phyloP scores from a whole-genome alignment of 305 asterid species.

The Fraxinus paxiana region DNA sequence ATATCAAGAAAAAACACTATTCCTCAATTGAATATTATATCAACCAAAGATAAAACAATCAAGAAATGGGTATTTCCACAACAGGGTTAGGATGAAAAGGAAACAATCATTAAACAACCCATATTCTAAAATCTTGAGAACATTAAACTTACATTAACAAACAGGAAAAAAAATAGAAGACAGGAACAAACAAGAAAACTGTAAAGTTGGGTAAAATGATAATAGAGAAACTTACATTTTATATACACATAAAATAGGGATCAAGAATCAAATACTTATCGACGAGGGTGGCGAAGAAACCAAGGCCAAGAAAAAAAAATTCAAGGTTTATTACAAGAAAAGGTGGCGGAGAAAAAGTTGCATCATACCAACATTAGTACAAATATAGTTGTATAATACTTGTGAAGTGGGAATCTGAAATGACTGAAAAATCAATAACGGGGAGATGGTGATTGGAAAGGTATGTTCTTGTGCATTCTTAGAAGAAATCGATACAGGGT shows the following conservation, averaged over 20 bases:
- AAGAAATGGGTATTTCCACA: background rate
- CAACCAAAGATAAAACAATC: background rate
- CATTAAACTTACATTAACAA: constrained; percentile 16
- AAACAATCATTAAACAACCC: background rate
- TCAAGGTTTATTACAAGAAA: constrained; percentile 35
- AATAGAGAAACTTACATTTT: constrained; percentile 40
- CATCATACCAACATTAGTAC: constrained; percentile 9
- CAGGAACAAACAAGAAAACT: background rate
- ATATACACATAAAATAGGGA: constrained; percentile 17
- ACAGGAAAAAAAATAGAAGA: constrained; percentile 8
- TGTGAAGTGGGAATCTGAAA: background rate
- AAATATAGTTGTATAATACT: background rate
- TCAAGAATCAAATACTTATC: constrained; percentile 16
- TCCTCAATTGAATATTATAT: background rate
- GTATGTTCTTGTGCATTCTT: background rate
- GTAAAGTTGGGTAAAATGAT: constrained; percentile 6
- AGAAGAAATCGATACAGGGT: constrained; percentile 13
- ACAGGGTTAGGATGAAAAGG: background rate
- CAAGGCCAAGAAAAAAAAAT: constrained; percentile 29
- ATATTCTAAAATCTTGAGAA: background rate
- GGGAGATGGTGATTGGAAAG: background rate
- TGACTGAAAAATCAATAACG: constrained; percentile 31
- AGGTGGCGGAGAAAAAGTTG: constrained; percentile 46
- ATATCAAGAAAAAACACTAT: background rate
- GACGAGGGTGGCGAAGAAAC: constrained; percentile 36